Percentiles rank a stretch among this genome's conserved stretches.
phyloP scores from a whole-genome alignment of 1,284 basidiomycete species.

The Ganoderma resinaceum region DNA sequence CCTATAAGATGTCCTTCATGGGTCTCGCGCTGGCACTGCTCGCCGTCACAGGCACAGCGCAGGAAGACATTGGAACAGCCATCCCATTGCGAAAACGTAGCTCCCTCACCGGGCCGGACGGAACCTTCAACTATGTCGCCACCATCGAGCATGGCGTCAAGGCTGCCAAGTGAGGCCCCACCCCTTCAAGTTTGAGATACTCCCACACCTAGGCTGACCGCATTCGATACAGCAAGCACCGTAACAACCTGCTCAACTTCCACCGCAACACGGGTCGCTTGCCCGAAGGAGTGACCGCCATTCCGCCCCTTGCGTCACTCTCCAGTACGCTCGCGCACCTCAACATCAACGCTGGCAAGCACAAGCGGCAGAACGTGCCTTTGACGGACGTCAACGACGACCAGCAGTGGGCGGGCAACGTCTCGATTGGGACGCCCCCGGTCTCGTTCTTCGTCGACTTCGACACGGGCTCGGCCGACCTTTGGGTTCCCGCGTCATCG shows the following conservation, averaged over 20 bases:
- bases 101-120: slow-evolving; percentile 28
- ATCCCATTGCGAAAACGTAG: slow-evolving; percentile 28
- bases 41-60: slow-evolving; percentile 16
- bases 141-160: slow-evolving; percentile 22
- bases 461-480: slow-evolving; percentile 36
- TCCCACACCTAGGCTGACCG: neutral
- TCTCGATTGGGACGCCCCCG: slow-evolving; percentile 30
- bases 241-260: slow-evolving; percentile 30
- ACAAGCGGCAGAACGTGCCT: slow-evolving; percentile 15
- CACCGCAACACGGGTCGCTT: slow-evolving; percentile 24
- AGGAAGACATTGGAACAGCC: slow-evolving; percentile 13
- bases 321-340: neutral
- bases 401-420: slow-evolving; percentile 27
- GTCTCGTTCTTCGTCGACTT: slow-evolving; percentile 32
- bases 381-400: slow-evolving; percentile 27
- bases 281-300: neutral
- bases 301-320: neutral
- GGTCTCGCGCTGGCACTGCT: slow-evolving; percentile 25
- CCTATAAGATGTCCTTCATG: slow-evolving; percentile 25
- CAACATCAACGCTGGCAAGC: neutral
- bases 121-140: slow-evolving; percentile 27
- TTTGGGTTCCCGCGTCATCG: slow-evolving; percentile 31
- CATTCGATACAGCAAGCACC: slow-evolving; percentile 27
- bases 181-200: neutral
- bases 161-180: slow-evolving; percentile 23